Conservation (phyloP, 345 rosid species). For the Gossypium thurberi region DNA sequence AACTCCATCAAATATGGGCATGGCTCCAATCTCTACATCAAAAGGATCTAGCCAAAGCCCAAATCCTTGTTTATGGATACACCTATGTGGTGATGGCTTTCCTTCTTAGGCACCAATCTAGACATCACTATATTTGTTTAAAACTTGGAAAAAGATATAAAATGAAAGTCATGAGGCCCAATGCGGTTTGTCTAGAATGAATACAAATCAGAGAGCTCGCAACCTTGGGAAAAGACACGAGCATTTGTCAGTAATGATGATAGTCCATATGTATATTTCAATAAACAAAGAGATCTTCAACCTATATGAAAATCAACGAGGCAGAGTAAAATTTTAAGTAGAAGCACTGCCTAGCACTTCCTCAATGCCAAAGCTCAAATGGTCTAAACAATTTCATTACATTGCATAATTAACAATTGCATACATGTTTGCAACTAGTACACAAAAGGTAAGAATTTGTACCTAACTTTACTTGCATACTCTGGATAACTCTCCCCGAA, state of each 20-base stretch:
- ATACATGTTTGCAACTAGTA: constrained; percentile 44
- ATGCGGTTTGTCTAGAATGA: not conserved
- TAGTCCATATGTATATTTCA: not conserved
- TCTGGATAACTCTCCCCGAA: constrained; percentile 58
- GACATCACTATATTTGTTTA: not conserved
- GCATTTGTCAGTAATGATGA: not conserved
- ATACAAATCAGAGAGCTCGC: not conserved
- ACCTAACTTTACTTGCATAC: constrained; percentile 64
- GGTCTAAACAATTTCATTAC: constrained; percentile 16
- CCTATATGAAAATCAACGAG: not conserved
- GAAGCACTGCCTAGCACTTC: not conserved
- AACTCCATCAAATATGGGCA: not conserved
- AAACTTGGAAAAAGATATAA: not conserved
- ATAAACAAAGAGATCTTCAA: not conserved
- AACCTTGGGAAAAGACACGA: not conserved
- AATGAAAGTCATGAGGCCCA: not conserved
- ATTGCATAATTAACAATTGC: constrained; percentile 22
- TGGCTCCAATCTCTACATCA: not conserved
- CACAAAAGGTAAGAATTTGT: constrained; percentile 74
- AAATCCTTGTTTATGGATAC: not conserved
- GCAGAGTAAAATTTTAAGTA: not conserved
- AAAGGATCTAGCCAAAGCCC: not conserved
- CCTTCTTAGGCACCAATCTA: not conserved
- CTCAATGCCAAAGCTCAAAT: constrained; percentile 1
- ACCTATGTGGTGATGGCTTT: not conserved